Conservation (phyloP, 2,329 filamentous ascomycete genomes). For the Penicillium crustosum region DNA sequence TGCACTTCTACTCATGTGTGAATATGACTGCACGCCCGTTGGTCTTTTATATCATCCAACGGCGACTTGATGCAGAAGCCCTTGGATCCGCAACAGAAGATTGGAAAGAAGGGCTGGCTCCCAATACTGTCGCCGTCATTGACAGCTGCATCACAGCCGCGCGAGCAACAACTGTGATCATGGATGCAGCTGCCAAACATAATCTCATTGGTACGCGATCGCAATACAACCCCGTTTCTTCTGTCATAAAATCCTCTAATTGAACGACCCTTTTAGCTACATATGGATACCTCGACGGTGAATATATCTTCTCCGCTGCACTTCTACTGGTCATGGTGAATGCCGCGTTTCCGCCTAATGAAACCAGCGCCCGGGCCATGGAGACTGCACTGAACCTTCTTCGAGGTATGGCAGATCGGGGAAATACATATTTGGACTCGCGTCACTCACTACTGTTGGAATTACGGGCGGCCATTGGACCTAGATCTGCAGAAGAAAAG, state of each 20-base stretch:
- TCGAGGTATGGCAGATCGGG: slow-evolving; percentile 53
- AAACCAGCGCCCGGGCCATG: slow-evolving; percentile 48
- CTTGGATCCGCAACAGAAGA: slow-evolving; percentile 39
- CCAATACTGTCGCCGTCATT: slow-evolving; percentile 52
- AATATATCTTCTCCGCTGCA: slow-evolving; percentile 56
- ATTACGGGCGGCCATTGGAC: slow-evolving; percentile 33
- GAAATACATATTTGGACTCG: slow-evolving; percentile 52
- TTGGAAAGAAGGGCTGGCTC: slow-evolving; percentile 51
- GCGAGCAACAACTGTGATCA: slow-evolving; percentile 51
- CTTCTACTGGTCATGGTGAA: slow-evolving; percentile 58
- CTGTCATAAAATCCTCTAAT: neutral
- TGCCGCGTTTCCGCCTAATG: slow-evolving; percentile 51
- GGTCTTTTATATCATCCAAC: slow-evolving; percentile 55
- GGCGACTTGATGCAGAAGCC: slow-evolving; percentile 43
- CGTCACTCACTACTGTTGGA: slow-evolving; percentile 42
- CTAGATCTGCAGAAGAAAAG: slow-evolving; percentile 12
- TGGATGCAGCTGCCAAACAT: slow-evolving; percentile 51
- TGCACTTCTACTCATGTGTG: slow-evolving; percentile 59
- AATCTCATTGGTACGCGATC: slow-evolving; percentile 50
- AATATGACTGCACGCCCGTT: slow-evolving; percentile 58
- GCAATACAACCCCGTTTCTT: neutral
- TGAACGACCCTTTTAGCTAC: slow-evolving; percentile 41
- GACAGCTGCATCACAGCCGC: slow-evolving; percentile 55
- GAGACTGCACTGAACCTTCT: slow-evolving; percentile 50
- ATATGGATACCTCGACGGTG: slow-evolving; percentile 59